Conservation (phyloP, 2,329 filamentous ascomycete genomes). For the Diplocarpon rosae region DNA sequence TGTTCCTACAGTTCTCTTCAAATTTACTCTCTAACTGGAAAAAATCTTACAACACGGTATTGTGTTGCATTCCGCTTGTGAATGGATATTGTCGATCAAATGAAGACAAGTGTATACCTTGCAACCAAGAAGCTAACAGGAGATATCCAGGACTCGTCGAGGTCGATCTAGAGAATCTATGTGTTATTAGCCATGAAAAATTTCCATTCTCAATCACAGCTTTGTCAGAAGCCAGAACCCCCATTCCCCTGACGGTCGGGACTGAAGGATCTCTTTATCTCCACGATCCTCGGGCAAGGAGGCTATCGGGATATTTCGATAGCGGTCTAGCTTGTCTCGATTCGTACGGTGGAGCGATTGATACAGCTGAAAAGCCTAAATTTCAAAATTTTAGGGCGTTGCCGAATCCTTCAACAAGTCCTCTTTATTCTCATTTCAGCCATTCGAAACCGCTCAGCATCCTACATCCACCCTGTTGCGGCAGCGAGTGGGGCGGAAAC, state of each 20-base stretch:
- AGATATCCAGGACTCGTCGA: conserved; percentile 52
- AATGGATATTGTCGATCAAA: no score
- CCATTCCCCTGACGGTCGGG: conserved; percentile 69
- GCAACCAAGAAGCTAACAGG: conserved; percentile 10
- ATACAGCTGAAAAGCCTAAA: conserved; percentile 10
- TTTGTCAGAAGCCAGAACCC: conserved; percentile 56
- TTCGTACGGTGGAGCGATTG: conserved; percentile 16
- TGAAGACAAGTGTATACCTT: no score
- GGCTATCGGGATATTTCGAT: conserved; percentile 19
- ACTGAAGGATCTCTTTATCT: conserved; percentile 74
- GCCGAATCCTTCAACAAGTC: conserved; percentile 37
- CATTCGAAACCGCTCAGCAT: conserved; percentile 77
- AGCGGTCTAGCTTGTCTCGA: conserved; percentile 16
- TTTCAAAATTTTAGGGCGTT: conserved; percentile 21
- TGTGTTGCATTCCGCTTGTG: no score
- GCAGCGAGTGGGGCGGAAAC: conserved; percentile 30
- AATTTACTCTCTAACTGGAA: no score
- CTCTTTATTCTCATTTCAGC: conserved; percentile 59
- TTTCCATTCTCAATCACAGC: conserved; percentile 80
- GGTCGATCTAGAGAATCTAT: conserved; percentile 66
- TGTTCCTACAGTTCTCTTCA: no score
- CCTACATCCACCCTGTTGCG: conserved; percentile 57
- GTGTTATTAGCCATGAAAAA: conserved; percentile 54
- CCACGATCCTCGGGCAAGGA: conserved; percentile 55
- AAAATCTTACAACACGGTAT: no score